Base-by-base conservation (phyloP, 129 eudicot genomes). In the Flaveria trinervia region DNA sequence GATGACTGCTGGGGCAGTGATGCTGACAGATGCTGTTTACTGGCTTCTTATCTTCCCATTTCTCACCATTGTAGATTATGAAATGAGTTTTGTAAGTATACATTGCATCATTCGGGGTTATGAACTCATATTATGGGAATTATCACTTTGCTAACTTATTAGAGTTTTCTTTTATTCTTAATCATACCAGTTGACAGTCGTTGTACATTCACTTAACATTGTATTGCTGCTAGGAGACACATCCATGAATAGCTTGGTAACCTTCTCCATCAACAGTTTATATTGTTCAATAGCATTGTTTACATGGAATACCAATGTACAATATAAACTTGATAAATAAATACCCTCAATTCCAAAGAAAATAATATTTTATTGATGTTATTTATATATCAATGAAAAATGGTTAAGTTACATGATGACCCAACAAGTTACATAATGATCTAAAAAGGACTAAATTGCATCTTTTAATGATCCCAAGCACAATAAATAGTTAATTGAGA, bases 1-100 rank as follows among this genome's bases (percentile, higher is more conserved):
- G 98, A 86, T 86, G 84, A 81, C 90, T 62, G 96, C 94, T 65
- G 96, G 98, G 46, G 92, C 96, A 13, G 98, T 86, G 68, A 77
- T 91, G 86, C 80, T 92, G 55, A 92, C 98, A 10, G 96, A 90
- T 82, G 45, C 28, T 78, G 83, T 92, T 79, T 92, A 89, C 80
- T 92, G 98, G 98, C 50, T 62, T 50, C 73, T 90, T 57, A 90
- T 90, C 70, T 88, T 86, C 79, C 98, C 98, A 15, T 92, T 90
- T 54, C 85, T 92, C 51, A 83, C 83, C 71, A 80, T 85, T 76
- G 73, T 33, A 57, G 90, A 86, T 50, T 89, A 84, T 68, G 87
- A 92, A 65, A 72, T 89, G 88, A 76, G 77, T 73, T 75, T 78
- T 54, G 97, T 92, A 79, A 92, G 97, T 85, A 52, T 18, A 10